Conservation (phyloP, 169 alveolate species). For the Cryptosporidium canis region DNA sequence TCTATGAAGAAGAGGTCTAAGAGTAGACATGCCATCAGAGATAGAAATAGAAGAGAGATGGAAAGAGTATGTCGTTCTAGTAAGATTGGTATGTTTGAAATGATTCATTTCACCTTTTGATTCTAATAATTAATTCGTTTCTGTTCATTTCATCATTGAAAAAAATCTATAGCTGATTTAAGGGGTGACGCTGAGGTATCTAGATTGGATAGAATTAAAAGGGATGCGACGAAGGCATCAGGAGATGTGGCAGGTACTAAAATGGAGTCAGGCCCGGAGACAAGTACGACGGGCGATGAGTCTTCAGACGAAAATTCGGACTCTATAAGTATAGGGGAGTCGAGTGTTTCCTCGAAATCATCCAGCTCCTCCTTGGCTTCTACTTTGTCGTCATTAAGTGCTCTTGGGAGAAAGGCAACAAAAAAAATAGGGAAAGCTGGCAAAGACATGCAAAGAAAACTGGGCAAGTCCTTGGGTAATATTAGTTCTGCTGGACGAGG, state of each 20-base stretch:
- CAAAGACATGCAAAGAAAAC: not conserved
- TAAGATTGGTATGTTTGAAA: not conserved
- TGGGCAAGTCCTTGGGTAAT: not conserved
- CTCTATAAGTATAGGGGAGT: not conserved
- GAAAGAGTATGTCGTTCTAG: not conserved
- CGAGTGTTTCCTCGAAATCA: not conserved
- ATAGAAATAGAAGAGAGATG: not conserved
- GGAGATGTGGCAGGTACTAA: too few species aligned
- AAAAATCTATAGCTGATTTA: not conserved
- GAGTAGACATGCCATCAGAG: not conserved
- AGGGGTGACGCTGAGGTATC: slow-evolving; percentile 17
- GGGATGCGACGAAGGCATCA: not conserved
- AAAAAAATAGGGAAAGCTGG: not conserved
- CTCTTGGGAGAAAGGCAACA: not conserved
- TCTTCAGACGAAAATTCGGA: not conserved
- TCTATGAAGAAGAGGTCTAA: not conserved
- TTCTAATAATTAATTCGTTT: not conserved
- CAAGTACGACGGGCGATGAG: not conserved
- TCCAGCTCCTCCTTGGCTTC: not conserved
- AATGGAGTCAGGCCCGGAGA: too few species aligned
- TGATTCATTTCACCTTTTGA: not conserved
- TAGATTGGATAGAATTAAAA: not conserved
- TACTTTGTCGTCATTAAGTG: not conserved
- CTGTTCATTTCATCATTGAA: not conserved
- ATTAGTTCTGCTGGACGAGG: not conserved